Evolutionary conservation across 345 rosid species (phyloP).

Genomic region (Heritiera littoralis): DNA sequence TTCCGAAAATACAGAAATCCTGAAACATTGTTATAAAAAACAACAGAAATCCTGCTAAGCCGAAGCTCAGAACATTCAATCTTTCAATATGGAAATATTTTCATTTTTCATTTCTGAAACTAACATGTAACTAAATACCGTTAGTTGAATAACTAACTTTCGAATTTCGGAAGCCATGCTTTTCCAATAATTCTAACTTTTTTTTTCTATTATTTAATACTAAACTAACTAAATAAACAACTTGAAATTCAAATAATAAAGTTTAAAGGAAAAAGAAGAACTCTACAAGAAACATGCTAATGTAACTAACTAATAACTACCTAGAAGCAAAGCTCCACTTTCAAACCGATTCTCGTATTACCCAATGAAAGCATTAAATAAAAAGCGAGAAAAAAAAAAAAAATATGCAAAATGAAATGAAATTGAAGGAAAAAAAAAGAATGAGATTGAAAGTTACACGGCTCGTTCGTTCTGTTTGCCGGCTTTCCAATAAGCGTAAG

Average conservation of each 20-base stretch:
- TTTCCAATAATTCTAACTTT: neutral
- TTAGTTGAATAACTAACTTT: neutral
- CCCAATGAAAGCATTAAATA: neutral
- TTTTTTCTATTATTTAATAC: neutral
- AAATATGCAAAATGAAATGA: neutral
- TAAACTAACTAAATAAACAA: neutral
- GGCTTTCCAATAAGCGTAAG: conserved; percentile 98
- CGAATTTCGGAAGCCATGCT: neutral
- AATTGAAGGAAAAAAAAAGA: neutral
- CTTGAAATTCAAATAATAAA: neutral
- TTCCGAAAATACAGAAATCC: conserved; percentile 89
- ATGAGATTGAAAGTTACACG: conserved; percentile 47
- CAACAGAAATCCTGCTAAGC: conserved; percentile 43
- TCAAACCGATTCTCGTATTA: conserved; percentile 8
- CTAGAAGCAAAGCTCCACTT: neutral
- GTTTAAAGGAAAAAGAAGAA: neutral
- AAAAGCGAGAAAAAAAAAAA: neutral
- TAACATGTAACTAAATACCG: neutral
- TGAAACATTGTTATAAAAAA: conserved; percentile 25
- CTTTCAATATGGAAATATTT: neutral
- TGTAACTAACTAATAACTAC: neutral
- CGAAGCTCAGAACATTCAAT: neutral
- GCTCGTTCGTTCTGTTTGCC: conserved; percentile 78
- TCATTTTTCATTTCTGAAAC: conserved; percentile 6
- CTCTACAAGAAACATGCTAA: neutral